Percentiles rank a stretch among this genome's conserved stretches.
Evolutionary conservation across 2,329 filamentous ascomycete genomes (phyloP).

Genomic region (Tolypocladium paradoxum): DNA sequence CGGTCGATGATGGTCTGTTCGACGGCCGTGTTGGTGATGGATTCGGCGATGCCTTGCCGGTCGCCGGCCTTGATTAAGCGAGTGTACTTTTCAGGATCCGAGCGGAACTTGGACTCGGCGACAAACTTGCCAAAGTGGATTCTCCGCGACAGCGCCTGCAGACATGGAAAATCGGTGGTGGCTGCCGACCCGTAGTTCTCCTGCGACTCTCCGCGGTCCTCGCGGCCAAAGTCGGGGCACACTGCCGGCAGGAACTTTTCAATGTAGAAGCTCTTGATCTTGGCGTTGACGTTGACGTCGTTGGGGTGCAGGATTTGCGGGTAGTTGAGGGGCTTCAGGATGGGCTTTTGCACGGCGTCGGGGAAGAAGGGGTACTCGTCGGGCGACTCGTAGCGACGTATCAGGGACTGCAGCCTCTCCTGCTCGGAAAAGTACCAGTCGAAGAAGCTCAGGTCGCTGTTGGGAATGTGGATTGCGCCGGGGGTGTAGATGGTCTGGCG

Average conservation of each 20-base stretch:
- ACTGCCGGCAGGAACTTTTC: constrained; percentile 72
- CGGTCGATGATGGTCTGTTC: constrained; percentile 87
- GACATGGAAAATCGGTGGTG: constrained; percentile 78
- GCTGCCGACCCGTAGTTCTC: constrained; percentile 95
- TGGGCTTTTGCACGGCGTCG: constrained; percentile 62
- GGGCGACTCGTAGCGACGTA: constrained; percentile 89
- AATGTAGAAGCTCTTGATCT: constrained; percentile 80
- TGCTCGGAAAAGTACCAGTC: constrained; percentile 91
- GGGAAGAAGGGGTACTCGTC: constrained; percentile 98
- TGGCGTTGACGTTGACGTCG: constrained; percentile 78
- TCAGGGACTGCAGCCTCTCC: constrained; percentile 81
- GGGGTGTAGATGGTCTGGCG: constrained; percentile 65
- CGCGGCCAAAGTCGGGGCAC: constrained; percentile 65
- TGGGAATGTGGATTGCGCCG: constrained; percentile 68
- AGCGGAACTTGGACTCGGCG: constrained; percentile 86
- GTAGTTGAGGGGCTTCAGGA: constrained; percentile 82
- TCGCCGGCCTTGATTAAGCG: constrained; percentile 73
- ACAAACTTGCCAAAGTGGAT: constrained; percentile 99
- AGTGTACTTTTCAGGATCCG: constrained; percentile 72
- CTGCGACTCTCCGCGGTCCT: constrained; percentile 71
- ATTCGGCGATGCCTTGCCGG: constrained; percentile 68
- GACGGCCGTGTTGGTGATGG: constrained; percentile 82
- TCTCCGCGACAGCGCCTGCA: constrained; percentile 80
- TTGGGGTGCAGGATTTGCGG: constrained; percentile 81
- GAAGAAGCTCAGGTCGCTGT: constrained; percentile 66